Base-by-base conservation (phyloP, 768 basidiomycete genomes). In the Phlebiopsis flavidoalba region DNA sequence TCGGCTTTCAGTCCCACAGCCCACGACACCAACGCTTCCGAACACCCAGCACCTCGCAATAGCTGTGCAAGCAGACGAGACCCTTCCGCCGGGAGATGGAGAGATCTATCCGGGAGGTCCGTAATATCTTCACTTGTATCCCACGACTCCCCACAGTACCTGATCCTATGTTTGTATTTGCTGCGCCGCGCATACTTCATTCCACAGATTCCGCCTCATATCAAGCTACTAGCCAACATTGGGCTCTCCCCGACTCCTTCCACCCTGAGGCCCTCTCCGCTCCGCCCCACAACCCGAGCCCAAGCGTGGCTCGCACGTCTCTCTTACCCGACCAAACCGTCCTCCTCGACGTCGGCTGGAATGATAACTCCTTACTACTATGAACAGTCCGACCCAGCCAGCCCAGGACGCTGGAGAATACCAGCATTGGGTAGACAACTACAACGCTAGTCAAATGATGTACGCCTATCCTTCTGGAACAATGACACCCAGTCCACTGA, bases 371-470 rank as follows among this genome's bases (percentile, higher is more conserved):
- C 54, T 1, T 55, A 55, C 54, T 55, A 45, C 36, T 55, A 55
- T 21, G 54, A 55, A 15, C 48, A 19, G 22, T 11, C 36, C 15
- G 54, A 40, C 35, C n/a, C 37, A 40, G 21, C 14, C 36, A 37
- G 31, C 48, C 11, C 60, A 57, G 22, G 58, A 58, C n/a, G 40
- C 22, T 19, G 57, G 36, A n/a, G 57, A 57, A 8, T 60, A 62
- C 26, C 57, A 62, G 57, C 52, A 59, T 21, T 64, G 56, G 60
- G 54, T 63, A 8, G 47, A 56, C 14, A 49, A 5, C 19, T 52
- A 57, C 48, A 60, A 62, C 52, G 24, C 61, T 1, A 11, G 26
- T 14, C 57, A 58, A 36, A 33, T 22, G 36, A n/a, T 21, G 49
- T 62, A 53, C 26, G 26, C 40, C 4, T 52, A 56, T 17, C 60